Evolutionary conservation across 257 asterid genomes (phyloP), one percentile per base, ranked within the genome.

Genomic region (Craterostigma plantagineum): DNA sequence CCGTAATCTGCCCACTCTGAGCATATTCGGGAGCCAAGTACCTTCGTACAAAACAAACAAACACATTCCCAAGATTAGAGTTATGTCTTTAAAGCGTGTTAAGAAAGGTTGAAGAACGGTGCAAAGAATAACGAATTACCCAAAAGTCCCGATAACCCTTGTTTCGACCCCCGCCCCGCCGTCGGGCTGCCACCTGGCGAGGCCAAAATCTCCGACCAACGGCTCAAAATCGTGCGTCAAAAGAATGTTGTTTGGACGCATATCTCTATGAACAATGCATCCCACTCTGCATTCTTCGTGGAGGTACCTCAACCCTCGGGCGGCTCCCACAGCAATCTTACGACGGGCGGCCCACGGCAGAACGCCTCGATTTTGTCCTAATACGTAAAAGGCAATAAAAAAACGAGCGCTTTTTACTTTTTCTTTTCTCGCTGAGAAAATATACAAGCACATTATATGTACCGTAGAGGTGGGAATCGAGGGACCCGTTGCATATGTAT

Each of bases 11-110:
- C n/a, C 99, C 95, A 38, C 99, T 90, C 70, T 90, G 94, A 35
- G 99, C 95, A 68, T 90, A 90, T 63, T 83, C 99, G 0, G 99
- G 99, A 11, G 99, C 99, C 72, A 90, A 52, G 62, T 90, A 90
- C 72, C 99, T 90, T 16, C 53, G n/a, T n/a, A n/a, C n/a, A n/a
- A n/a, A n/a, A 9, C 15, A 55, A 47, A 36, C 18, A 41, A 7
- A 14, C 12, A 53, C 46, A 53, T 27, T 16, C 16, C 39, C 34
- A 11, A 41, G 27, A 23, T 13, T 43, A 14, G n/a, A n/a, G n/a
- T n/a, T n/a, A n/a, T n/a, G n/a, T n/a, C n/a, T n/a, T n/a, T n/a
- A n/a, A n/a, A n/a, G n/a, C n/a, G n/a, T n/a, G n/a, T n/a, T n/a
- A n/a, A n/a, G n/a, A n/a, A n/a, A n/a, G n/a, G n/a, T n/a, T n/a